Evolutionary conservation across 768 basidiomycete genomes (phyloP).

Genomic region (Hydnum rufescens): DNA sequence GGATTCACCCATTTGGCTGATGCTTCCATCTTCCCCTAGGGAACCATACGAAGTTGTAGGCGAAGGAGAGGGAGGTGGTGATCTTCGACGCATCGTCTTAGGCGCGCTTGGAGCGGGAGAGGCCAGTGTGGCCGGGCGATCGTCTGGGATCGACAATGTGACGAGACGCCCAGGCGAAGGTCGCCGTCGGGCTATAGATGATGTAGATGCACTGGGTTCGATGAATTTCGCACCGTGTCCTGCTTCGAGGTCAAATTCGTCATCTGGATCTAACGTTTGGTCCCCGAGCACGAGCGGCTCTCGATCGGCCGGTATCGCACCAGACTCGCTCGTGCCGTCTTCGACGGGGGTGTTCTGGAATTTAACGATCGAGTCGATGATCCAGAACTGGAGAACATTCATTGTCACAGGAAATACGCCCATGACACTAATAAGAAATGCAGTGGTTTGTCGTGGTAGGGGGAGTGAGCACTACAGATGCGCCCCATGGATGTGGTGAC

Average conservation of each 20-base stretch:
- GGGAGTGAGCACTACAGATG: constrained; percentile 7
- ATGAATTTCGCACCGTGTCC: not conserved
- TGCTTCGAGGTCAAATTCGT: not conserved
- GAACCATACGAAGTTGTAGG: not conserved
- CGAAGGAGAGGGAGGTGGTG: constrained; percentile 11
- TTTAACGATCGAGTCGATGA: constrained; percentile 87
- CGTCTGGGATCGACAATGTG: constrained; percentile 4
- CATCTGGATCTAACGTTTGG: not conserved
- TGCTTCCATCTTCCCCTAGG: not conserved
- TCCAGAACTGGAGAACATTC: constrained; percentile 86
- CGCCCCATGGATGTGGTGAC: not conserved
- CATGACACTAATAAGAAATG: constrained; percentile 51
- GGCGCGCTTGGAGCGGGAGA: not conserved
- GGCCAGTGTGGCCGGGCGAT: too few species aligned
- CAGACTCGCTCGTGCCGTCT: not conserved
- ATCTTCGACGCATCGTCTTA: constrained; percentile 2
- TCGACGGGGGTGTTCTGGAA: constrained; percentile 17
- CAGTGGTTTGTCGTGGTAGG: too few species aligned
- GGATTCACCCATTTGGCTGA: too few species aligned
- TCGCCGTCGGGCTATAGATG: not conserved
- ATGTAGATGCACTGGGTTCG: not conserved
- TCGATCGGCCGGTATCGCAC: too few species aligned
- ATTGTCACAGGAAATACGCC: constrained; percentile 70
- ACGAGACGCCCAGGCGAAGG: constrained; percentile 7
- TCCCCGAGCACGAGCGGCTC: not conserved